A percentile compares a stretch with the other conserved stretches of the same genome.
Conservation (phyloP, 345 rosid genomes). For the Excoecaria cochinchinensis region DNA sequence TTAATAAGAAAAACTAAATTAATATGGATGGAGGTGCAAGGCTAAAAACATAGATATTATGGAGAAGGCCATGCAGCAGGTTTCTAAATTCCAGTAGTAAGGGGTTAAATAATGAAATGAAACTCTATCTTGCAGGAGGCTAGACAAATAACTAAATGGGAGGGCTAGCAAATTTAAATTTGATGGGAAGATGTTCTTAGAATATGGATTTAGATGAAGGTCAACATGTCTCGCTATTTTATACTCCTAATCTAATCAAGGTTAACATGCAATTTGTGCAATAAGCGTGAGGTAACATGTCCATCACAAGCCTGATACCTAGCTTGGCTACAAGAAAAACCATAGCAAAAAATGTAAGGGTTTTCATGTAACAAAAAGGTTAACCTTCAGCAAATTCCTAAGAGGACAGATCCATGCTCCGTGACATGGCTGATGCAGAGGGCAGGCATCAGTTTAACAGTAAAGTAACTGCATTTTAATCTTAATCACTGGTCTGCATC, state of each 20-base stretch:
- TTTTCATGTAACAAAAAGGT: not conserved
- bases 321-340: not conserved
- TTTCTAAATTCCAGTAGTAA: not conserved
- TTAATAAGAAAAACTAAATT: not conserved
- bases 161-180: not conserved
- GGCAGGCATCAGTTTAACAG: no score
- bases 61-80: not conserved
- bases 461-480: no score
- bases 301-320: not conserved
- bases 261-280: not conserved
- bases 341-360: not conserved
- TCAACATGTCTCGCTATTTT: not conserved
- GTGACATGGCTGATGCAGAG: not conserved
- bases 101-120: not conserved
- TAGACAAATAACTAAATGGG: not conserved
- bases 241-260: not conserved
- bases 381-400: not conserved
- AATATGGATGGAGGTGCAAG: not conserved
- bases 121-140: not conserved
- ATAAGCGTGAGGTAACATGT: not conserved
- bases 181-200: not conserved
- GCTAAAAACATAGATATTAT: not conserved
- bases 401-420: not conserved
- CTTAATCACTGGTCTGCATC: not conserved
- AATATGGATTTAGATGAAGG: not conserved